Conservation (phyloP, 2,329 filamentous ascomycete genomes). For the Aspergillus calidoustus region DNA sequence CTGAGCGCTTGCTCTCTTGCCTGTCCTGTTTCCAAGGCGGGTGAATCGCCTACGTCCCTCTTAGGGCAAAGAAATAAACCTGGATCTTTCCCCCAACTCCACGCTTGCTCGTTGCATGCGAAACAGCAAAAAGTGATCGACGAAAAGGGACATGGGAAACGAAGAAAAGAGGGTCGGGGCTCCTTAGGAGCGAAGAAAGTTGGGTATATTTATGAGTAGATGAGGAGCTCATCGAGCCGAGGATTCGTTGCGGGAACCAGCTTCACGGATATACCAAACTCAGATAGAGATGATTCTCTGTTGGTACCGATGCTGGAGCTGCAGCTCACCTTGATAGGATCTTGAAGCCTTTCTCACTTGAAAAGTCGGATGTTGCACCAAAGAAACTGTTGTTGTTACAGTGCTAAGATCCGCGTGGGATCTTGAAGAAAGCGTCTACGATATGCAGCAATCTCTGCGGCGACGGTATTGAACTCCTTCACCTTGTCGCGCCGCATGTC, state of each 20-base stretch:
- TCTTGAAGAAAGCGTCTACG: conserved; percentile 56
- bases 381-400: conserved; percentile 39
- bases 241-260: conserved; percentile 17
- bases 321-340: conserved; percentile 30
- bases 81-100: conserved; percentile 20
- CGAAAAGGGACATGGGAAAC: conserved; percentile 14
- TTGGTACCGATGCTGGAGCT: conserved; percentile 11
- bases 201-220: conserved; percentile 21
- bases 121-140: conserved; percentile 26
- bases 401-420: conserved; percentile 49
- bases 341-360: neutral
- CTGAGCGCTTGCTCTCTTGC: conserved; percentile 3
- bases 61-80: conserved; percentile 11
- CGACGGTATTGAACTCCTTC: conserved; percentile 55
- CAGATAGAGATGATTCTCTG: neutral
- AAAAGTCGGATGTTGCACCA: conserved; percentile 2
- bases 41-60: conserved; percentile 24
- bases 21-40: conserved; percentile 20
- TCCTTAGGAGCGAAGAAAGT: conserved; percentile 11
- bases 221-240: conserved; percentile 11
- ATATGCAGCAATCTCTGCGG: conserved; percentile 54
- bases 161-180: conserved; percentile 18
- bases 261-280: neutral
- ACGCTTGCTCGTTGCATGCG: conserved; percentile 26
- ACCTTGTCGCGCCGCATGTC: conserved; percentile 54